Evolutionary conservation across 1,139 yeast species (phyloP).

Genomic region (Geotrichum reessii): DNA sequence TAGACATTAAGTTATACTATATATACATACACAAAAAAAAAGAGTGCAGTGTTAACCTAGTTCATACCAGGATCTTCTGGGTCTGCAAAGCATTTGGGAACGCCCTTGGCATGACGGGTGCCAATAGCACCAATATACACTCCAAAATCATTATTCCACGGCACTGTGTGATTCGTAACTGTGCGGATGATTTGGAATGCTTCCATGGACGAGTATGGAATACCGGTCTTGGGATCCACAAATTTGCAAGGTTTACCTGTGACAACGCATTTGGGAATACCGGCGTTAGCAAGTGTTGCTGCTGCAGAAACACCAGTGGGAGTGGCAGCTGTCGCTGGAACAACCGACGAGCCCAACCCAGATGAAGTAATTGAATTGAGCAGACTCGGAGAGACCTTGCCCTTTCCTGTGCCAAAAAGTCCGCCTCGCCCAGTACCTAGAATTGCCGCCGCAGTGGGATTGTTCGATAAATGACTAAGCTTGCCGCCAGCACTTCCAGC

Average conservation of each 20-base stretch:
- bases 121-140: constrained; percentile 60
- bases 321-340: constrained; percentile 20
- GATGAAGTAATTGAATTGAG: not conserved
- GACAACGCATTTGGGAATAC: constrained; percentile 52
- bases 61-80: not conserved
- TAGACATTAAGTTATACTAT: not conserved
- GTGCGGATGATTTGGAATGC: constrained; percentile 66
- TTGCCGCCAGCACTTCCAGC: not conserved
- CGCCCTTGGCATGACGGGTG: constrained; percentile 71
- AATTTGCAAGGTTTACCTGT: constrained; percentile 77
- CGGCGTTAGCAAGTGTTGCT: constrained; percentile 17
- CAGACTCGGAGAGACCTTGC: not conserved
- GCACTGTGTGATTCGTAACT: constrained; percentile 57
- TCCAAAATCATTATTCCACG: constrained; percentile 71
- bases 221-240: constrained; percentile 75
- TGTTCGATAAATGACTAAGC: not conserved
- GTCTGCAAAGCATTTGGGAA: constrained; percentile 67
- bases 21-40: not conserved
- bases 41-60: not conserved
- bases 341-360: constrained; percentile 7
- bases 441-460: constrained; percentile 7
- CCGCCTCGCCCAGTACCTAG: constrained; percentile 10
- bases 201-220: constrained; percentile 79
- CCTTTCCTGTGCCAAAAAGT: constrained; percentile 4
- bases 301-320: constrained; percentile 19